A percentile compares a stretch with the other conserved stretches of the same genome.
Conservation (phyloP, 106 monocot species). For the Narthecium ossifragum region DNA sequence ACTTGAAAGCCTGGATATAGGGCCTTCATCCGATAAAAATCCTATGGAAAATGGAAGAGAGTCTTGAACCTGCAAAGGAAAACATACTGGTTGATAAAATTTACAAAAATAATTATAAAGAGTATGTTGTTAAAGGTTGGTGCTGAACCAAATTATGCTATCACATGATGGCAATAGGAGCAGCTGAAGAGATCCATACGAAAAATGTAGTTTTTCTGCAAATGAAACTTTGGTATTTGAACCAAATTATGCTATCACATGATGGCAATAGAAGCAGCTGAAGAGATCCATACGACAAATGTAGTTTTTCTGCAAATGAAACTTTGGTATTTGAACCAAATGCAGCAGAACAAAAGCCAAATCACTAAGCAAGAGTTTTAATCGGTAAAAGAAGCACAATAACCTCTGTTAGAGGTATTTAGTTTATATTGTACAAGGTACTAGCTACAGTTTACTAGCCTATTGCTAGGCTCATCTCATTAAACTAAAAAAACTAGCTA, state of each 20-base stretch:
- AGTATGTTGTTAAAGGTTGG: not conserved
- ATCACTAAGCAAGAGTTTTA: no score
- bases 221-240: not conserved
- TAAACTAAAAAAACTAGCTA: not conserved
- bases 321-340: not conserved
- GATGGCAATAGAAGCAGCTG: not conserved
- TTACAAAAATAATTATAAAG: not conserved
- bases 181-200: no score
- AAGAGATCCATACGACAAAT: no score
- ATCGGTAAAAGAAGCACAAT: no score
- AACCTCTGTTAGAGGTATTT: no score
- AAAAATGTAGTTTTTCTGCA: no score
- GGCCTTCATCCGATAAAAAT: slow-evolving; percentile 53
- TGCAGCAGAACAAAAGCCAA: no score
- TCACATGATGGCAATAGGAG: not conserved
- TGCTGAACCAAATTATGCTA: not conserved
- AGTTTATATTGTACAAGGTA: no score
- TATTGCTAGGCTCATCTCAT: no score
- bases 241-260: not conserved
- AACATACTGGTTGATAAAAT: not conserved
- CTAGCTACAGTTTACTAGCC: no score
- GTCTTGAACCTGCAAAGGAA: slow-evolving; percentile 70
- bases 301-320: no score
- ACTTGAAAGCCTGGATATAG: slow-evolving; percentile 38
- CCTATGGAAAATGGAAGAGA: slow-evolving; percentile 68